Conservation (phyloP, 202 grass and related monocot species). For the Elaeis oleifera region DNA sequence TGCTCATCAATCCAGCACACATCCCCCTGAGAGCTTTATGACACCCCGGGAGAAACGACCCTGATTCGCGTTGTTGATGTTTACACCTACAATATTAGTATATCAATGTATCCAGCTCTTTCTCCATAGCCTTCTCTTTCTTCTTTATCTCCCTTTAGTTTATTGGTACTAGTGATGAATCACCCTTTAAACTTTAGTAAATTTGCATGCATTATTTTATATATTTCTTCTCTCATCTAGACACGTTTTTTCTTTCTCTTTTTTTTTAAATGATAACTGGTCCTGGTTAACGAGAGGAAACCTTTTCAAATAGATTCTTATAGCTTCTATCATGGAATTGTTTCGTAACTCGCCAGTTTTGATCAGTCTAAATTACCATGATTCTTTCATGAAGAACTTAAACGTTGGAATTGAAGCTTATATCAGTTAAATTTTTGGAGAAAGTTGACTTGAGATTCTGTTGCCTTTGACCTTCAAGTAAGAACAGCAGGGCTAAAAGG, state of each 20-base stretch:
- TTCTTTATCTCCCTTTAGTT: background rate
- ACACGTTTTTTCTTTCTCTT: no score
- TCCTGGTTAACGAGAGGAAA: no score
- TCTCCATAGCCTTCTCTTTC: background rate
- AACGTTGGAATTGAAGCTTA: no score
- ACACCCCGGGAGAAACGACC: conserved; percentile 6
- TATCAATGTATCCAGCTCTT: background rate
- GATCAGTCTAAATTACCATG: no score
- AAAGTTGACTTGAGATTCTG: conserved; percentile 45
- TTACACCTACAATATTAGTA: background rate
- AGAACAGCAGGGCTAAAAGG: conserved; percentile 34
- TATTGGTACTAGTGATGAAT: conserved; percentile 32
- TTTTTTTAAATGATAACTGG: no score
- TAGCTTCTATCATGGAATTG: no score
- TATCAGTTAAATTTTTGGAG: no score
- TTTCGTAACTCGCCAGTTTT: no score
- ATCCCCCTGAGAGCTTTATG: conserved; percentile 12
- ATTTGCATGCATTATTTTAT: conserved; percentile 29
- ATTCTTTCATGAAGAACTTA: no score
- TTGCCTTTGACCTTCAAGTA: conserved; percentile 58
- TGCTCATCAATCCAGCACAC: conserved; percentile 10
- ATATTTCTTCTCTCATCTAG: background rate
- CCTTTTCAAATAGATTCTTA: no score
- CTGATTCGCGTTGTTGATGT: conserved; percentile 26
- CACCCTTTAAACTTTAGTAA: conserved; percentile 23